Base-by-base conservation (phyloP, 148 eudicot species). In the Linanthus parryae region DNA sequence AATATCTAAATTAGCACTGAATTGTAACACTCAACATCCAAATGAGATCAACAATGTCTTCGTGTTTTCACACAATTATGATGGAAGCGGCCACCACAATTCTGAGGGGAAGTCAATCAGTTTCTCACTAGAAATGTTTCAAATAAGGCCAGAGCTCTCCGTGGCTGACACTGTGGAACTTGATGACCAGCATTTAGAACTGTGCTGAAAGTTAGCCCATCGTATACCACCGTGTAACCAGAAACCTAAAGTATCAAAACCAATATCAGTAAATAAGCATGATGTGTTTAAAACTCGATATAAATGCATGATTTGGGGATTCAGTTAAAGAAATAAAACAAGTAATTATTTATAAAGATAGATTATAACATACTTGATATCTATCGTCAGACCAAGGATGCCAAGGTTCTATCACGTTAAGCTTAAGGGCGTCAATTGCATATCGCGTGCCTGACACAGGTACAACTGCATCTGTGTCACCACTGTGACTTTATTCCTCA, bases 401-500 rank as follows among this genome's bases (percentile, higher is more conserved):
- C 73, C 73, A 68, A 43, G 47, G 53, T 38, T 68, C 57, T 31
- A 56, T 26, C n/a, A 68, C 63, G 52, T 27, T 68, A n/a, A 68
- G 63, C 5, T 57, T 57, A 25, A 68, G 35, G 16, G 58, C 67
- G 20, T 57, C 47, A 22, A 68, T 52, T 24, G 63, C 50, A 43
- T 68, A 68, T 18, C 67, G 67, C 9, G 67, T 62, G 37, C 73
- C 30, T 7, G 73, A 25, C n/a, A 68, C 73, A 15, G 73, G 66
- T 24, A 68, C 73, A 12, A 68, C 66, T 9, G 66, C 67, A 56
- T 68, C 73, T 36, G 62, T 53, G 30, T 68, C 73, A 25, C 73
- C 67, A 51, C 73, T 62, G 59, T 41, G 8, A 41, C 4, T 15
- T 7, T 41, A n/a, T 41, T 35, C 12, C 10, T 7, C 10, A 35